These are phyloP conservation scores for Paraleonurus japonicus DNA, from an alignment of 257 asterid genomes.

Conservation along the genomic window DNA sequence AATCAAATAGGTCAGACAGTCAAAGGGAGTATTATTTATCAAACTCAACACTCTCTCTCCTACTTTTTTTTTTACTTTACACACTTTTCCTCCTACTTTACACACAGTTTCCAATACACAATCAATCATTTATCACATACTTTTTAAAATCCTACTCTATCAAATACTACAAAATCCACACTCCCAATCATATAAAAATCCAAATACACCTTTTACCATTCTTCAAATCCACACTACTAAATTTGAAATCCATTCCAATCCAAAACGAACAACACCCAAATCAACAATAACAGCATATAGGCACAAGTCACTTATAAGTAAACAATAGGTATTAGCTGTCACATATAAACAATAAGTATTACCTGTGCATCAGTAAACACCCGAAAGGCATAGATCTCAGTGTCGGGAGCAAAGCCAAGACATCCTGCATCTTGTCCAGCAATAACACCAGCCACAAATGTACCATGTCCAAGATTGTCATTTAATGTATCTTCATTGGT, in stretches of 20 bases:
- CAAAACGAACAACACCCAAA: not conserved
- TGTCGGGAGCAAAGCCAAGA: conserved; percentile 99
- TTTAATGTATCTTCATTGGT: conserved; percentile 92
- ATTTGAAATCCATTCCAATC: not conserved
- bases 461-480: conserved; percentile 99
- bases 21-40: too few relatives aligned
- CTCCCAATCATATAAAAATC: not conserved
- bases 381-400: conserved; percentile 95
- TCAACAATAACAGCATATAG: conserved; percentile 1
- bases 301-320: conserved; percentile 17
- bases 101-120: not conserved
- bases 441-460: conserved; percentile 97
- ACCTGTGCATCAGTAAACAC: conserved; percentile 99
- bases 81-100: not conserved
- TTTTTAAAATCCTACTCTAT: too few relatives aligned
- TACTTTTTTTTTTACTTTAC: too few relatives aligned
- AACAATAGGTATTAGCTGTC: conserved; percentile 57
- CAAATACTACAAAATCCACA: not conserved
- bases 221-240: not conserved
- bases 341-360: conserved; percentile 49
- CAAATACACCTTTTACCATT: not conserved
- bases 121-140: not conserved
- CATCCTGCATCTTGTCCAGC: conserved; percentile 95
- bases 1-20: too few relatives aligned
- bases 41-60: not conserved